These are phyloP conservation scores for Gelatoporia subvermispora DNA, from an alignment of 768 basidiomycete species.

Conservation along the genomic window DNA sequence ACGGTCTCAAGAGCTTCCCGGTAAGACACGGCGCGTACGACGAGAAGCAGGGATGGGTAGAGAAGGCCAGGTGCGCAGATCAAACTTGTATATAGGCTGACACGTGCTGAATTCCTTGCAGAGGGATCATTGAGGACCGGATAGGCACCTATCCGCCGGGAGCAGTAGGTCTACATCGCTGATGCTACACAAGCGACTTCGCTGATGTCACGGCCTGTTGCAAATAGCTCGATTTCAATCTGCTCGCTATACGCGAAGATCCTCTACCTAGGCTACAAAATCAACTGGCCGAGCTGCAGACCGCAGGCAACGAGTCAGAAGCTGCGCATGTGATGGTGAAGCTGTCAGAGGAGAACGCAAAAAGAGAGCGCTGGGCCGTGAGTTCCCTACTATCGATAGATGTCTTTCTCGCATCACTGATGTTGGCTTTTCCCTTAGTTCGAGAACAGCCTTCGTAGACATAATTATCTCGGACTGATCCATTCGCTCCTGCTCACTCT, in stretches of 20 bases:
- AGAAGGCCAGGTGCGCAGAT: slow-evolving; percentile 56
- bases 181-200: not conserved
- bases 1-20: slow-evolving; percentile 78
- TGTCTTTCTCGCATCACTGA: not conserved
- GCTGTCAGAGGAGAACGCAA: slow-evolving; percentile 63
- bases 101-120: slow-evolving; percentile 25
- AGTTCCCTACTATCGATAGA: slow-evolving; percentile 28
- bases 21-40: slow-evolving; percentile 76
- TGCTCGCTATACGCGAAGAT: slow-evolving; percentile 82
- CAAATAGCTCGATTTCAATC: slow-evolving; percentile 81
- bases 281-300: slow-evolving; percentile 47
- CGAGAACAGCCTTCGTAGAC: slow-evolving; percentile 80
- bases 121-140: slow-evolving; percentile 79
- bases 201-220: not conserved
- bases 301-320: slow-evolving; percentile 25
- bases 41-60: slow-evolving; percentile 77
- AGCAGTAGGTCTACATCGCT: slow-evolving; percentile 45
- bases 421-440: slow-evolving; percentile 43
- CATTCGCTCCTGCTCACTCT: slow-evolving; percentile 70
- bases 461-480: slow-evolving; percentile 82
- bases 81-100: slow-evolving; percentile 5
- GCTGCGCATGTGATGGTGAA: slow-evolving; percentile 51
- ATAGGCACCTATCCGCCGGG: slow-evolving; percentile 89
- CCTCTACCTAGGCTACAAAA: slow-evolving; percentile 65
- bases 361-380: slow-evolving; percentile 80